phyloP scores from a whole-genome alignment of 192 early-diverging fungal genomes.

The Coemansia sp. region DNA sequence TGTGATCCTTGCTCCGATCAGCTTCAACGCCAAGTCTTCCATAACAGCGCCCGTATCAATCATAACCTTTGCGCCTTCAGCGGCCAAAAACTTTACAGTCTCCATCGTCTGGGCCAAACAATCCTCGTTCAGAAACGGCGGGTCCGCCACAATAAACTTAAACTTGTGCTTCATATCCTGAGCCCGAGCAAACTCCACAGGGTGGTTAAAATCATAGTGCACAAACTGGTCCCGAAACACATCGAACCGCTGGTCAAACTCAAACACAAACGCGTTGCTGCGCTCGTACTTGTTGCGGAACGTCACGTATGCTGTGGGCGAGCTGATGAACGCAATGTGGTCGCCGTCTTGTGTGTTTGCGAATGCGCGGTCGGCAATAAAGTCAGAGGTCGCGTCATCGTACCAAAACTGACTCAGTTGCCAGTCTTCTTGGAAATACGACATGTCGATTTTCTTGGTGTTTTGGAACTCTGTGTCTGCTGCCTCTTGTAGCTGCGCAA shows the following conservation, averaged over 20 bases:
- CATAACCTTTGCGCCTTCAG: slow-evolving; percentile 33
- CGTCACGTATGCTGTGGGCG: slow-evolving; percentile 45
- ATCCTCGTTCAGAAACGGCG: slow-evolving; percentile 76
- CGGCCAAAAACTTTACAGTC: slow-evolving; percentile 58
- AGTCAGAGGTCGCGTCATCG: slow-evolving; percentile 52
- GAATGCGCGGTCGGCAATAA: slow-evolving; percentile 53
- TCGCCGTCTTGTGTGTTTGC: slow-evolving; percentile 43
- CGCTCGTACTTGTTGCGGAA: slow-evolving; percentile 34
- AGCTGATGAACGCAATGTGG: slow-evolving; percentile 49
- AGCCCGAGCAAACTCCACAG: slow-evolving; percentile 54
- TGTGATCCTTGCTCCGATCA: slow-evolving; percentile 59
- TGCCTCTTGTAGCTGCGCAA: slow-evolving; percentile 60
- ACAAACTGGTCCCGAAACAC: slow-evolving; percentile 68
- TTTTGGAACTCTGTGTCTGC: slow-evolving; percentile 54
- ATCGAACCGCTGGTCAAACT: slow-evolving; percentile 72
- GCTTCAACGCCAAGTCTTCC: slow-evolving; percentile 50
- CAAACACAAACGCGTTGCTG: slow-evolving; percentile 61
- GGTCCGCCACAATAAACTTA: slow-evolving; percentile 74
- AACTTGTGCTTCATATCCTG: slow-evolving; percentile 54
- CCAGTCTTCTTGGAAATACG: slow-evolving; percentile 78
- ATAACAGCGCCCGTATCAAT: slow-evolving; percentile 58
- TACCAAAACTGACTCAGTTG: slow-evolving; percentile 67
- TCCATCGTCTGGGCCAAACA: slow-evolving; percentile 69
- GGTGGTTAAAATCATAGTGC: slow-evolving; percentile 73
- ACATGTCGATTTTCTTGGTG: slow-evolving; percentile 56